A percentile compares a stretch with the other conserved stretches of the same genome.
Evolutionary conservation across 2,329 filamentous ascomycete genomes (phyloP).

Genomic region (Venturia nashicola): DNA sequence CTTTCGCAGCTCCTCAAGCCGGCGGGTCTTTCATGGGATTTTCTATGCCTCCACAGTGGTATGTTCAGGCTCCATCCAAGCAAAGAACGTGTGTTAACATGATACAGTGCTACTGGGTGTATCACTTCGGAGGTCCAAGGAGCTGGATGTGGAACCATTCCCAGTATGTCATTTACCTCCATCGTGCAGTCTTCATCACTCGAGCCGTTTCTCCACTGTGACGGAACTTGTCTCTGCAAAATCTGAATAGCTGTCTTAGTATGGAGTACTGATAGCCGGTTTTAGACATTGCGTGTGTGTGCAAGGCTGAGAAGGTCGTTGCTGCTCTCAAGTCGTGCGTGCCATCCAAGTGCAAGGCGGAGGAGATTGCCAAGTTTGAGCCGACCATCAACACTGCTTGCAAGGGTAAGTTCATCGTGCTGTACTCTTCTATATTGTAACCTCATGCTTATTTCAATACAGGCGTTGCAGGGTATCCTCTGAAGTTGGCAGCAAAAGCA

Average conservation of each 20-base stretch:
- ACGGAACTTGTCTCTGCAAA: no score
- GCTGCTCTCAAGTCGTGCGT: neutral
- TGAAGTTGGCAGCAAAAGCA: neutral
- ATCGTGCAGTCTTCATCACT: neutral
- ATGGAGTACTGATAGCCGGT: neutral
- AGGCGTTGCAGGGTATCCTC: neutral
- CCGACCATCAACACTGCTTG: neutral
- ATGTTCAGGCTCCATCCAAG: neutral
- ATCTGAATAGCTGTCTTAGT: no score
- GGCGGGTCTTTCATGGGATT: neutral
- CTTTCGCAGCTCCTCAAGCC: neutral
- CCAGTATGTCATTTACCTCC: neutral
- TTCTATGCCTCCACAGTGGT: neutral
- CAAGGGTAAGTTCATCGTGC: neutral
- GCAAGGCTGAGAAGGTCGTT: neutral
- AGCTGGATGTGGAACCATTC: neutral
- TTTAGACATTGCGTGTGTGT: neutral
- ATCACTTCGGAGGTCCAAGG: neutral
- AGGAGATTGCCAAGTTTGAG: neutral
- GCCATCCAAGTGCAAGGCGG: neutral
- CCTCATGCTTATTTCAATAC: neutral
- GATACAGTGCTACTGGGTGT: neutral
- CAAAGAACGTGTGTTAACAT: neutral
- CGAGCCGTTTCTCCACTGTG: neutral
- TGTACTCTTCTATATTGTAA: neutral